phyloP scores from a whole-genome alignment of 164 flowering plant genomes.

The Annona cherimola region DNA sequence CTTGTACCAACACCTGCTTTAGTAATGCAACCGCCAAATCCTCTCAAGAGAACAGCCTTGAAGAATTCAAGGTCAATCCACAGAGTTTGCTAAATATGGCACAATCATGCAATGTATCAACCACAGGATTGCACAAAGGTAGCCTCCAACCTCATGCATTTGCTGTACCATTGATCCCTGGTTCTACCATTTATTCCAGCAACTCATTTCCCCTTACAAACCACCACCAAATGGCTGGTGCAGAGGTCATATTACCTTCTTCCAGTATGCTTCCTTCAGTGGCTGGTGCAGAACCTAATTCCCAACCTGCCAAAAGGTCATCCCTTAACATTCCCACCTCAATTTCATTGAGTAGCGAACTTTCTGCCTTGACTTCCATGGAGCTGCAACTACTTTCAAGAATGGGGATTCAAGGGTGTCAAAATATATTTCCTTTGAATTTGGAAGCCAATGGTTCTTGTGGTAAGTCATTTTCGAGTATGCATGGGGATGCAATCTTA shows the following conservation, averaged over 20 bases:
- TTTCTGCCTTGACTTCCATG: constrained; percentile 33
- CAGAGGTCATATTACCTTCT: constrained; percentile 16
- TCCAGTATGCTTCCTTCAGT: constrained; percentile 21
- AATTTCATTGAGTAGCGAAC: constrained; percentile 29
- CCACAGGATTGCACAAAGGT: constrained; percentile 13
- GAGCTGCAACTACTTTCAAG: constrained; percentile 33
- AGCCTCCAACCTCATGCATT: constrained; percentile 7
- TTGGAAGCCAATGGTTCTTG: constrained; percentile 10
- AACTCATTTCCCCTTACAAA: constrained; percentile 9
- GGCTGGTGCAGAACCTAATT: constrained; percentile 11
- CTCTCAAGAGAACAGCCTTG: constrained; percentile 11
- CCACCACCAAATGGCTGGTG: constrained; percentile 13
- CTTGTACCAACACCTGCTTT: constrained; percentile 23
- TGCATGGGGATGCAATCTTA: constrained; percentile 16
- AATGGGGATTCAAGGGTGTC: constrained; percentile 16
- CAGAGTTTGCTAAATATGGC: constrained; percentile 10
- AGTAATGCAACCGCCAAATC: constrained; percentile 16
- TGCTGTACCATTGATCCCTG: not conserved
- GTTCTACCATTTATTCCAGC: constrained; percentile 3
- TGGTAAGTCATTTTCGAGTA: constrained; percentile 12
- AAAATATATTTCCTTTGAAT: constrained; percentile 16
- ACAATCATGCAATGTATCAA: constrained; percentile 12
- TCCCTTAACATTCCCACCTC: constrained; percentile 21
- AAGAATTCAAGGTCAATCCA: constrained; percentile 20
- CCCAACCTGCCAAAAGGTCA: constrained; percentile 10